Evolutionary conservation across 2,329 filamentous ascomycete species (phyloP), one percentile per base, ranked within the genome.

Genomic region (Ophiosphaerella korrae): DNA sequence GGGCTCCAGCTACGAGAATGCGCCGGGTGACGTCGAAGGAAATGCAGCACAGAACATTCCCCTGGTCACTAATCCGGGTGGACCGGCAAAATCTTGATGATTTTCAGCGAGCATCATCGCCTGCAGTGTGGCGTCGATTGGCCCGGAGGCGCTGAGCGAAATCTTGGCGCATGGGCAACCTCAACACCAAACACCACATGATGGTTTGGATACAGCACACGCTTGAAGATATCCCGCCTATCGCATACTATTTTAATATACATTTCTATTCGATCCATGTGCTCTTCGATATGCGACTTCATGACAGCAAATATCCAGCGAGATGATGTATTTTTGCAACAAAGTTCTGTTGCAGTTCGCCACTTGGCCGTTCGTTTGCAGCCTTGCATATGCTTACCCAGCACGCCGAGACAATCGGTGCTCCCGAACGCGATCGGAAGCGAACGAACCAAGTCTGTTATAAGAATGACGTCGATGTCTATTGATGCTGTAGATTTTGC

Each of bases 401-500:
- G 21, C 50, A 55, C 62, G 62, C 65, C 65, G 66, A 66, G 58
- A 45, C 50, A 46, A 53, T 60, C 62, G 63, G 54, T 55, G 39
- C 48, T 35, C 33, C 66, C 60, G 57, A 61, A 41, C 53, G 42
- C 60, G 62, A 64, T 6, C 26, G 7, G 26, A 29, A 29, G 26
- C 26, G 26, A 29, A 29, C 26, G 26, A 29, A 29, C 26, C 2
- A 29, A 29, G 26, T 3, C 47, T 36, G 57, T 54, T 55, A 57
- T 50, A 46, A 49, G 23, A 48, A 66, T 71, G 68, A 70, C 68
- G 68, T 71, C 54, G 18, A 33, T 32, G 35, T 14, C 40, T 14
- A 35, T 53, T 35, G 41, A 45, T 46, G 48, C 14, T 49, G 39
- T 37, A 51, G 41, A 49, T 23, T 21, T 49, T 47, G 45, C 39